These are phyloP conservation scores for Gaeumannomyces tritici DNA, from an alignment of 2,329 filamentous ascomycete species.

Conservation along the genomic window DNA sequence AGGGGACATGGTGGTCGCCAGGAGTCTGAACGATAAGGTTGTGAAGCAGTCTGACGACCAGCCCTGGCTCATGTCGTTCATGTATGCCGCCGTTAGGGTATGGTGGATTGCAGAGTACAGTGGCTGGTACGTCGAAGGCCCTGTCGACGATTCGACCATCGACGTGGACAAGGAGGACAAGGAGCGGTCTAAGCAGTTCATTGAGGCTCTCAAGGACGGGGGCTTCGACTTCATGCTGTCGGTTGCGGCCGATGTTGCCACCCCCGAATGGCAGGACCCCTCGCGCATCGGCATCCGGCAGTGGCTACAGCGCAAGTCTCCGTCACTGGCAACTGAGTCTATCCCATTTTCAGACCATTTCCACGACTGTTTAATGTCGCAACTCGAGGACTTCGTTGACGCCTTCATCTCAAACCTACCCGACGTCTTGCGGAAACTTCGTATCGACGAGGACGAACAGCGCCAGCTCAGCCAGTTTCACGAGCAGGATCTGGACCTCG, in stretches of 20 bases:
- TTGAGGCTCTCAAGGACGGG: constrained; percentile 73
- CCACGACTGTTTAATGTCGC: constrained; percentile 62
- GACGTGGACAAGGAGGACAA: constrained; percentile 62
- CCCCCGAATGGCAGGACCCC: constrained; percentile 79
- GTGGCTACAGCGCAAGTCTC: constrained; percentile 74
- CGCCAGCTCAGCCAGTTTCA: constrained; percentile 56
- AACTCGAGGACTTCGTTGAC: constrained; percentile 80
- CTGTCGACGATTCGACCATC: constrained; percentile 39
- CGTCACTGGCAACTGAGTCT: constrained; percentile 56
- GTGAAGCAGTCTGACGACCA: constrained; percentile 57
- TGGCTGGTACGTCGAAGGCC: constrained; percentile 63
- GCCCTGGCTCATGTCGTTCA: constrained; percentile 61
- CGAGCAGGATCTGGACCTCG: constrained; percentile 65
- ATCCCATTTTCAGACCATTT: constrained; percentile 64
- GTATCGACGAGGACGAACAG: constrained; percentile 84
- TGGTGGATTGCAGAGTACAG: constrained; percentile 95
- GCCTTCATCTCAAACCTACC: constrained; percentile 93
- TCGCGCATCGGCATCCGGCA: constrained; percentile 73
- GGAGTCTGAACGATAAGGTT: constrained; percentile 59
- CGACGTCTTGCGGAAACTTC: constrained; percentile 77
- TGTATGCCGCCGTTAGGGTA: constrained; percentile 69
- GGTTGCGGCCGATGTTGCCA: constrained; percentile 70
- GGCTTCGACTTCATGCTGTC: constrained; percentile 88
- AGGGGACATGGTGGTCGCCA: constrained; percentile 56
- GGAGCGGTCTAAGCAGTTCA: constrained; percentile 62